Evolutionary conservation across 2,329 filamentous ascomycete genomes (phyloP).

Genomic region (Fusarium floridanum): DNA sequence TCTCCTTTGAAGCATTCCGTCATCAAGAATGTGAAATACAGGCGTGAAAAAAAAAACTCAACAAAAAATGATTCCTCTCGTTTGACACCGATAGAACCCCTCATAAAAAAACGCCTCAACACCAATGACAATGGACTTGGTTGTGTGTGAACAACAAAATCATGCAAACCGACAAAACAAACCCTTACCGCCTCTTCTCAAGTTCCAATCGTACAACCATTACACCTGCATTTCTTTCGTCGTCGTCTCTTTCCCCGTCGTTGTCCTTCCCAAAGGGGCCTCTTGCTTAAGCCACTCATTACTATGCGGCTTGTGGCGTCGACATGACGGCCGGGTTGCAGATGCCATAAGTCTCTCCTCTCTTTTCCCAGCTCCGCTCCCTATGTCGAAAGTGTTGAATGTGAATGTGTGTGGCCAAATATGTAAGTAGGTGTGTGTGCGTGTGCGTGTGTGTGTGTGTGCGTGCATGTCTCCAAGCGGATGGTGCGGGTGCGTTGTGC

Average conservation of each 20-base stretch:
- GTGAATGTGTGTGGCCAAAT: slow-evolving; percentile 38
- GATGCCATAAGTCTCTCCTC: slow-evolving; percentile 26
- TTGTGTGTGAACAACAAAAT: slow-evolving; percentile 34
- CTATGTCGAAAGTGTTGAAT: slow-evolving; percentile 33
- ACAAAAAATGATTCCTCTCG: background rate
- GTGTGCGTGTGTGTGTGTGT: slow-evolving; percentile 7
- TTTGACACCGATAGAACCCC: slow-evolving; percentile 9
- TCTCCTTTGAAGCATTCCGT: slow-evolving; percentile 6
- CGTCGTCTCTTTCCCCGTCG: slow-evolving; percentile 14
- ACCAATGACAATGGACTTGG: slow-evolving; percentile 8
- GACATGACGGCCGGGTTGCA: slow-evolving; percentile 18
- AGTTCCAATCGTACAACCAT: slow-evolving; percentile 38
- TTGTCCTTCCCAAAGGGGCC: slow-evolving; percentile 14
- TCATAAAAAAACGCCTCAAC: slow-evolving; percentile 23
- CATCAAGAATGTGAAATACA: slow-evolving; percentile 14
- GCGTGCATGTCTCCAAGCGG: slow-evolving; percentile 24
- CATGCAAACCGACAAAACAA: slow-evolving; percentile 24
- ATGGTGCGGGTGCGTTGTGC: slow-evolving; percentile 23
- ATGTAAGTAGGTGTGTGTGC: slow-evolving; percentile 23
- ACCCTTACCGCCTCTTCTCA: slow-evolving; percentile 16
- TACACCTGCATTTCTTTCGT: slow-evolving; percentile 21
- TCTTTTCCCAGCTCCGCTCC: slow-evolving; percentile 23
- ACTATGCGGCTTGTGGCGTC: slow-evolving; percentile 9
- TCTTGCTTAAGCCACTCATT: slow-evolving; percentile 19
- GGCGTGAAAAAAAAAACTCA: slow-evolving; percentile 1